Percentiles rank a stretch among this genome's conserved stretches.
Conservation (phyloP, 1,139 yeast species). For the Entelexis sorbosivorans region DNA sequence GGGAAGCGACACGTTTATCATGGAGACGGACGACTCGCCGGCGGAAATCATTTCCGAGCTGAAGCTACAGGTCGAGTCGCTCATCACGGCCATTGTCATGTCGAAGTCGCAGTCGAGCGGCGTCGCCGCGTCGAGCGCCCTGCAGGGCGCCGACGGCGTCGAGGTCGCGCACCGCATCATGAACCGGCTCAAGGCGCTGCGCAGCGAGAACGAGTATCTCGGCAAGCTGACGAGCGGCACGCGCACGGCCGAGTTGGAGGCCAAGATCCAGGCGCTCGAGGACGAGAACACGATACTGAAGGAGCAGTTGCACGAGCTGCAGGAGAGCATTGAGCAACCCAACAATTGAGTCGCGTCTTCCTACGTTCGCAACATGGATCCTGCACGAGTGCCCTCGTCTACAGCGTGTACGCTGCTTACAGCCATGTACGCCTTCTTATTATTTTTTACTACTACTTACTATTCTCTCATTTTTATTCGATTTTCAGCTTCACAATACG, state of each 20-base stretch:
- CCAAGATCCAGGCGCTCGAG: conserved; percentile 54
- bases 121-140: background rate
- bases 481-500: too few relatives aligned
- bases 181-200: conserved; percentile 48
- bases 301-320: conserved; percentile 9
- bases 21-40: conserved; percentile 10
- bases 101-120: background rate
- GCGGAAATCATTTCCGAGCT: conserved; percentile 19
- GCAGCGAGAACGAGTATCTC: conserved; percentile 60
- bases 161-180: conserved; percentile 70
- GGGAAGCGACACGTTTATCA: conserved; percentile 1
- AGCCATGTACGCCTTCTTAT: too few relatives aligned
- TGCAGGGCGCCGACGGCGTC: conserved; percentile 42
- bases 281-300: conserved; percentile 34
- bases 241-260: conserved; percentile 50
- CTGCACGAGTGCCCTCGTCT: too few relatives aligned
- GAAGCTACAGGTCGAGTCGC: conserved; percentile 21
- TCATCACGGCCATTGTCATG: conserved; percentile 21
- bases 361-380: too few relatives aligned
- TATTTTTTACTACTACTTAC: too few relatives aligned
- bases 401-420: too few relatives aligned
- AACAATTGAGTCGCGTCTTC: too few relatives aligned
- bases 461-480: too few relatives aligned
- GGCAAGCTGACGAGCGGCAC: conserved; percentile 16
- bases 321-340: too few relatives aligned